Conservation (phyloP, 2,329 filamentous ascomycete species). For the Trichothecium roseum region DNA sequence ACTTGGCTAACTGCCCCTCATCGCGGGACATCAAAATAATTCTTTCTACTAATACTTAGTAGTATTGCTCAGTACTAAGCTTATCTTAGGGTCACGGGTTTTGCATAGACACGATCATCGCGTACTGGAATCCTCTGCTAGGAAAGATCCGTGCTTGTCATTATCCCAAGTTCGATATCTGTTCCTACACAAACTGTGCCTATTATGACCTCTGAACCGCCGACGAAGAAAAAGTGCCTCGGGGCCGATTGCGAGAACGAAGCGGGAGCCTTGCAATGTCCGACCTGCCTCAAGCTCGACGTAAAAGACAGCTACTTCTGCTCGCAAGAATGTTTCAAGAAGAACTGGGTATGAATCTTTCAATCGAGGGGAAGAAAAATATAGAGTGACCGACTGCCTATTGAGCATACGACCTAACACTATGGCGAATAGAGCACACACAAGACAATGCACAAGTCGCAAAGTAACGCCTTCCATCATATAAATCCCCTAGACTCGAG, state of each 20-base stretch:
- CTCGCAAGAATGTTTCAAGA: constrained; percentile 97
- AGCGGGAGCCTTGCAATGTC: constrained; percentile 80
- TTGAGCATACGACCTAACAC: constrained; percentile 5
- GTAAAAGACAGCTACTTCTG: constrained; percentile 91
- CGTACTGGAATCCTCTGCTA: not conserved
- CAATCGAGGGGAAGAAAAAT: not conserved
- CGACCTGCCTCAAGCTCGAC: constrained; percentile 83
- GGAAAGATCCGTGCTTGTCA: not conserved
- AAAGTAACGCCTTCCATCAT: constrained; percentile 63
- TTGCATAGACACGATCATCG: too few relatives aligned
- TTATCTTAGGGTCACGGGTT: too few relatives aligned
- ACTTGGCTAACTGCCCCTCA: too few relatives aligned
- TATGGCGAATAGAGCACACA: constrained; percentile 54
- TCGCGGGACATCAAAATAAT: too few relatives aligned
- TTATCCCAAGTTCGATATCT: not conserved
- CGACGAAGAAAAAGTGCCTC: constrained; percentile 59
- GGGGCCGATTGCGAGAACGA: constrained; percentile 80
- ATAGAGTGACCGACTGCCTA: not conserved
- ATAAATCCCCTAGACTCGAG: constrained; percentile 69
- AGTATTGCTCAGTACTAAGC: too few relatives aligned
- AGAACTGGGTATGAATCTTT: constrained; percentile 71
- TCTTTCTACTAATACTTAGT: too few relatives aligned
- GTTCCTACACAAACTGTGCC: constrained; percentile 2
- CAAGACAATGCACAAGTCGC: constrained; percentile 62
- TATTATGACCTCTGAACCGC: constrained; percentile 38